A percentile compares a stretch with the other conserved stretches of the same genome.
Conservation (phyloP, 139 green algal genomes). For the Asterochloris erici region DNA sequence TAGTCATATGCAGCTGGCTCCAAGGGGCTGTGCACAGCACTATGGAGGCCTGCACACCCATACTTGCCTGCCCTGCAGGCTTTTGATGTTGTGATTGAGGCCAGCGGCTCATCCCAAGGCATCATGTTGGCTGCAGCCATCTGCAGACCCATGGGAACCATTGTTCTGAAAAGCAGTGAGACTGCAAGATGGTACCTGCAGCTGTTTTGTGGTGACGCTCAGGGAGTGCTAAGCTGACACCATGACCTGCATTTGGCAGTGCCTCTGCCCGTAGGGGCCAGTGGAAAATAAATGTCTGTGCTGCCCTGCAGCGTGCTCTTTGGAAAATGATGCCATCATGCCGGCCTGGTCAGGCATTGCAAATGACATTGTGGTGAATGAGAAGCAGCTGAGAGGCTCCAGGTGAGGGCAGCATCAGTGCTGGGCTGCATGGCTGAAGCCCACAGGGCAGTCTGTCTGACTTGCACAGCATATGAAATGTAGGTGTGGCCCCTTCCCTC, state of each 20-base stretch:
- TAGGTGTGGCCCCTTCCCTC: constrained; percentile 64
- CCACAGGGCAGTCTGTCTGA: background rate
- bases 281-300: too few species aligned
- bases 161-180: constrained; percentile 65
- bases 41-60: too few species aligned
- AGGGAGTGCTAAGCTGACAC: too few species aligned
- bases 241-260: too few species aligned
- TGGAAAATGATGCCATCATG: constrained; percentile 8
- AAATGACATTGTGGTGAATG: constrained; percentile 72
- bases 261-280: too few species aligned
- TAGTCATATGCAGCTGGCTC: too few species aligned
- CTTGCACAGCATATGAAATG: background rate
- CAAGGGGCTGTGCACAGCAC: too few species aligned
- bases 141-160: constrained; percentile 44
- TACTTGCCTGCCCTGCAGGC: constrained; percentile 2
- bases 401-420: constrained; percentile 23
- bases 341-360: constrained; percentile 49
- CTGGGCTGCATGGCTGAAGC: background rate
- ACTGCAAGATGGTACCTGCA: too few species aligned
- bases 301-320: constrained; percentile 27
- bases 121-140: constrained; percentile 44
- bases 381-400: constrained; percentile 52
- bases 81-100: constrained; percentile 62
- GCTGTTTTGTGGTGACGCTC: too few species aligned
- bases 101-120: constrained; percentile 41